Evolutionary conservation across 2,329 filamentous ascomycete genomes (phyloP).

Genomic region (Exophiala sideris): DNA sequence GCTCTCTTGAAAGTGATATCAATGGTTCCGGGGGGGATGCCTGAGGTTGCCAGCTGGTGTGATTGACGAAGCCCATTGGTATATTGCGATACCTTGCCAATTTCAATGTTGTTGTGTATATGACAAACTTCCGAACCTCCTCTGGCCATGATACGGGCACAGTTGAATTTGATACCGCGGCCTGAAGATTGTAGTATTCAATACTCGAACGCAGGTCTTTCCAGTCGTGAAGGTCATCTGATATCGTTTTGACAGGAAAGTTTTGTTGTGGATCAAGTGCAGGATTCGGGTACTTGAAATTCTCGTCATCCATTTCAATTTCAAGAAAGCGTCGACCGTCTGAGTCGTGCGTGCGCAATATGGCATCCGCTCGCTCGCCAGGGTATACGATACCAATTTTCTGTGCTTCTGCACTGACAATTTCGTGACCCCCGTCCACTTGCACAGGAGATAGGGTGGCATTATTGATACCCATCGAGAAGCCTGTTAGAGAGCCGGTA

Average conservation of each 20-base stretch:
- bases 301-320: slow-evolving; percentile 1
- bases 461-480: slow-evolving; percentile 37
- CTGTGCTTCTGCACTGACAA: slow-evolving; percentile 30
- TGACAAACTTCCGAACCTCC: slow-evolving; percentile 41
- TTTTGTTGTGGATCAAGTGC: slow-evolving; percentile 39
- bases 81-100: slow-evolving; percentile 42
- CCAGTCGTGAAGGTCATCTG: neutral
- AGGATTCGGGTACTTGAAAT: slow-evolving; percentile 45
- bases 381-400: slow-evolving; percentile 43
- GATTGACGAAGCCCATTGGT: slow-evolving; percentile 49
- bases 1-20: slow-evolving; percentile 32
- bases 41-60: slow-evolving; percentile 45
- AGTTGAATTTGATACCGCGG: slow-evolving; percentile 30
- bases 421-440: slow-evolving; percentile 40
- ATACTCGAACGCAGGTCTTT: neutral
- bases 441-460: slow-evolving; percentile 41
- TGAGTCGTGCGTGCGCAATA: slow-evolving; percentile 27
- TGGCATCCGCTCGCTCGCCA: slow-evolving; percentile 46
- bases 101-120: slow-evolving; percentile 48
- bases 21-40: slow-evolving; percentile 31
- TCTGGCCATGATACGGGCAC: slow-evolving; percentile 30
- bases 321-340: slow-evolving; percentile 13
- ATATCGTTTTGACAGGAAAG: slow-evolving; percentile 32
- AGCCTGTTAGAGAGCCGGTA: slow-evolving; percentile 64
- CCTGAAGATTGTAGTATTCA: slow-evolving; percentile 29